phyloP scores from a whole-genome alignment of 495 filamentous ascomycete species.

The Penicillium pancosmium region DNA sequence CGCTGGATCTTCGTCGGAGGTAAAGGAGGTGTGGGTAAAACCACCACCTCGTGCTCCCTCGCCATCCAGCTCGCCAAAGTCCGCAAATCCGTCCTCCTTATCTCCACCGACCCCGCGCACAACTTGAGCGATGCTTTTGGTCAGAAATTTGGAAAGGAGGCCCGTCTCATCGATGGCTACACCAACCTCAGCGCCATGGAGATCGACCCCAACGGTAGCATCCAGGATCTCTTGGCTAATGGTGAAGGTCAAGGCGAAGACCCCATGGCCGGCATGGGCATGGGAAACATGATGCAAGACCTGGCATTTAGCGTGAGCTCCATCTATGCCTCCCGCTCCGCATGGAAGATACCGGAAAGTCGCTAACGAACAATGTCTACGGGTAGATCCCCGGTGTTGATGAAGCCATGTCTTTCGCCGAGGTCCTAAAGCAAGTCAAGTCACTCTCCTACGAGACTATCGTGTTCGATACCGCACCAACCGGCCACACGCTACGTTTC shows the following conservation, averaged over 20 bases:
- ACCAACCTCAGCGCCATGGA: conserved; percentile 97
- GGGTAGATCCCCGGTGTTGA: conserved; percentile 93
- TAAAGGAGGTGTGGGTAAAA: conserved; percentile 99
- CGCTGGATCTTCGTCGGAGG: conserved; percentile 99
- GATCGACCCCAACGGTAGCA: conserved; percentile 97
- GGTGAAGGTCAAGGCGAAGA: conserved; percentile 75
- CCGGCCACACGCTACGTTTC: conserved; percentile 98
- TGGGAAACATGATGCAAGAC: conserved; percentile 77
- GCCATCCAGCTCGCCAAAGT: conserved; percentile 98
- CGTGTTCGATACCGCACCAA: conserved; percentile 98
- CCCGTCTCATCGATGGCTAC: conserved; percentile 87
- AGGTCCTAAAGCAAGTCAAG: conserved; percentile 99
- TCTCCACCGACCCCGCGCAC: conserved; percentile 98
- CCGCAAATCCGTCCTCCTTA: conserved; percentile 92
- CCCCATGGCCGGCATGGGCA: conserved; percentile 64
- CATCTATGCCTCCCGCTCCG: no score
- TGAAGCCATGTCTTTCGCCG: conserved; percentile 99
- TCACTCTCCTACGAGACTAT: conserved; percentile 98
- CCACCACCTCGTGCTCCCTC: conserved; percentile 95
- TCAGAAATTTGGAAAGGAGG: conserved; percentile 99
- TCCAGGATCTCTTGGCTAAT: conserved; percentile 87
- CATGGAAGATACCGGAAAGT: not conserved
- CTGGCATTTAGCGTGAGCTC: conserved; percentile 67
- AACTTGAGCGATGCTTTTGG: conserved; percentile 98
- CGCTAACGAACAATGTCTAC: not conserved